phyloP scores from a whole-genome alignment of 176 grass and related monocot species.

The Saccharum spontaneum region DNA sequence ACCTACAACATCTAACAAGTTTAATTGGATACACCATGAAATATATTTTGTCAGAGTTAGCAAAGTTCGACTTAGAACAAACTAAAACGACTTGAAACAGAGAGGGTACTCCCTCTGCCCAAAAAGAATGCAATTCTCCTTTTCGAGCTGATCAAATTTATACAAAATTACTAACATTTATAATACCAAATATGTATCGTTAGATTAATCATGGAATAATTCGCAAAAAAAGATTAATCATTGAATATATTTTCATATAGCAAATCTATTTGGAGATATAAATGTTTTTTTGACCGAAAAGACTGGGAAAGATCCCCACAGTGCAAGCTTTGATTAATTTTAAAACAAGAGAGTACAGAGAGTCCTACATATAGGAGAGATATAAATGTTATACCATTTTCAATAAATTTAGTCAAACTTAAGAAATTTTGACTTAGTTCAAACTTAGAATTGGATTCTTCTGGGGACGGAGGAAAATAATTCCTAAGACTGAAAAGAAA shows the following conservation, averaged over 20 bases:
- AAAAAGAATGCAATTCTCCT: background rate
- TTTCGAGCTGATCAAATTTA: background rate
- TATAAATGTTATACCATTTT: background rate
- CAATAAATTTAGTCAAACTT: no score
- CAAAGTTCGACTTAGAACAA: background rate
- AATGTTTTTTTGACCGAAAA: no score
- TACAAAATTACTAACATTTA: background rate
- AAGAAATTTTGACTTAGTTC: no score
- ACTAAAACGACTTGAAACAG: background rate
- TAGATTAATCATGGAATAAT: no score
- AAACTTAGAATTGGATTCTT: background rate
- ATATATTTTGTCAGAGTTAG: background rate
- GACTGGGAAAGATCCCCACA: no score
- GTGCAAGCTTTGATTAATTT: no score
- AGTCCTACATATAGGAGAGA: no score
- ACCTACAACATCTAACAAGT: background rate
- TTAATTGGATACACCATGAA: background rate
- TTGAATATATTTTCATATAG: background rate
- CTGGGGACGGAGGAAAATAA: rapidly evolving
- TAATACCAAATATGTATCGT: background rate
- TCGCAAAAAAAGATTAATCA: background rate
- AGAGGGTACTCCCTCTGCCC: background rate
- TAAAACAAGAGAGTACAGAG: no score
- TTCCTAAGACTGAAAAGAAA: background rate
- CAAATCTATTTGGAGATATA: background rate